Percentiles rank a stretch among this genome's conserved stretches.
Conservation (phyloP, 2,329 filamentous ascomycete genomes). For the Dryadomyces quercus-mongolicae region DNA sequence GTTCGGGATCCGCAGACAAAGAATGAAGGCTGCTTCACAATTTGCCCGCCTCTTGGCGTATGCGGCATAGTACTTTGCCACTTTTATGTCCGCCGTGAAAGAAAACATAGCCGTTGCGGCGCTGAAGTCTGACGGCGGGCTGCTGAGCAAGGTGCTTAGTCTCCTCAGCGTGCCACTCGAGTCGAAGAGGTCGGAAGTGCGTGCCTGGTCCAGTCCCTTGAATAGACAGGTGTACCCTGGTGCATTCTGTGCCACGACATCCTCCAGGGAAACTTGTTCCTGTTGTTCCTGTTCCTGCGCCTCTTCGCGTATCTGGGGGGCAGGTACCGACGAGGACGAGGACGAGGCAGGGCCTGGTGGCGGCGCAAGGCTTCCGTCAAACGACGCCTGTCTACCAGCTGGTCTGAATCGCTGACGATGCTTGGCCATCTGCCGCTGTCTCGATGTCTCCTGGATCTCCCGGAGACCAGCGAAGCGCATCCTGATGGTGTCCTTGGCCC, state of each 20-base stretch:
- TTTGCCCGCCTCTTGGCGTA: not conserved
- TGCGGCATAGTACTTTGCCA: not conserved
- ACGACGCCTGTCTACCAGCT: too few relatives aligned
- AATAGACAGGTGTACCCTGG: not conserved
- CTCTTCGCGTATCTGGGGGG: too few relatives aligned
- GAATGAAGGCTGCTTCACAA: not conserved
- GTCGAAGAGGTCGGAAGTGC: not conserved
- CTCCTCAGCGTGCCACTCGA: not conserved
- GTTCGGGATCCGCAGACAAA: not conserved
- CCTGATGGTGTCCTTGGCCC: not conserved
- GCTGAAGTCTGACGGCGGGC: not conserved
- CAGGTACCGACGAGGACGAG: too few relatives aligned
- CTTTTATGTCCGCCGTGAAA: not conserved
- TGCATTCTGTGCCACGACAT: not conserved
- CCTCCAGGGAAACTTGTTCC: too few relatives aligned
- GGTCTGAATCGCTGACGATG: too few relatives aligned
- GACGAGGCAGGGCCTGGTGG: too few relatives aligned
- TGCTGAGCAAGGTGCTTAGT: not conserved
- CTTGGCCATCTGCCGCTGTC: not conserved
- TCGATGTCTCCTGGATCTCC: not conserved
- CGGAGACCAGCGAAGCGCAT: not conserved
- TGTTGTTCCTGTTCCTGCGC: too few relatives aligned
- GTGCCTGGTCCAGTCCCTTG: not conserved
- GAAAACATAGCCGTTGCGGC: not conserved
- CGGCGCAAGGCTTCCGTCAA: not conserved